Evolutionary conservation across 73 alveolate genomes (phyloP).

Genomic region (Uronychia binucleata): DNA sequence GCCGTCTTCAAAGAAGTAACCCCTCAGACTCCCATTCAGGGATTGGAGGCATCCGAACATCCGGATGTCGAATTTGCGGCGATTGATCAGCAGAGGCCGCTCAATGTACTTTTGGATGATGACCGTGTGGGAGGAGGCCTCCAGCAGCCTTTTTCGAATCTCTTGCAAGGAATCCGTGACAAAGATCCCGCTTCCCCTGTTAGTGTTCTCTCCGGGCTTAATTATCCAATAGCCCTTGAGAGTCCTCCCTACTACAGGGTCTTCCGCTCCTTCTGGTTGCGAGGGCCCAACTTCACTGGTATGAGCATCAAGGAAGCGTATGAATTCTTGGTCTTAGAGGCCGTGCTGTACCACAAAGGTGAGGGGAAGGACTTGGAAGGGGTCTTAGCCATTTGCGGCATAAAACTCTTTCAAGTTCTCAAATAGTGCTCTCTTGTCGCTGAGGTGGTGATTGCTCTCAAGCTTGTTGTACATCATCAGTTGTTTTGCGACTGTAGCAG

Average conservation of each 20-base stretch:
- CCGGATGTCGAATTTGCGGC: no score
- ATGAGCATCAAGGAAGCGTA: not conserved
- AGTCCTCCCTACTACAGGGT: no score
- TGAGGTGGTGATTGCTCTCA: not conserved
- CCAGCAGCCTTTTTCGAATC: not conserved
- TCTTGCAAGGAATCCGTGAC: not conserved
- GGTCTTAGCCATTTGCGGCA: not conserved
- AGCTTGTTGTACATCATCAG: not conserved
- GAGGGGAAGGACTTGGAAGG: not conserved
- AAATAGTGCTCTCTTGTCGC: not conserved
- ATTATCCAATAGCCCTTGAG: not conserved
- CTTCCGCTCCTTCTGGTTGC: not conserved
- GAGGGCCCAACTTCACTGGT: not conserved
- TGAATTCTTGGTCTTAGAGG: not conserved
- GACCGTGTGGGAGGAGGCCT: no score
- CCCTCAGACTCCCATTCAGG: no score
- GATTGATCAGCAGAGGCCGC: no score
- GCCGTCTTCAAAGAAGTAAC: conserved; percentile 74
- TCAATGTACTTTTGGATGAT: no score
- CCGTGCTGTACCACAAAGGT: not conserved
- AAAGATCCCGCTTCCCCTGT: not conserved
- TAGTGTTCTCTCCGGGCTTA: not conserved
- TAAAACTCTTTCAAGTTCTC: not conserved
- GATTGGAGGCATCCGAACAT: no score
- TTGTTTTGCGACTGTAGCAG: not conserved